Percentiles rank a stretch among this genome's conserved stretches.
phyloP scores from a whole-genome alignment of 2,329 filamentous ascomycete genomes.

The Allantophomopsis cytisporea region DNA sequence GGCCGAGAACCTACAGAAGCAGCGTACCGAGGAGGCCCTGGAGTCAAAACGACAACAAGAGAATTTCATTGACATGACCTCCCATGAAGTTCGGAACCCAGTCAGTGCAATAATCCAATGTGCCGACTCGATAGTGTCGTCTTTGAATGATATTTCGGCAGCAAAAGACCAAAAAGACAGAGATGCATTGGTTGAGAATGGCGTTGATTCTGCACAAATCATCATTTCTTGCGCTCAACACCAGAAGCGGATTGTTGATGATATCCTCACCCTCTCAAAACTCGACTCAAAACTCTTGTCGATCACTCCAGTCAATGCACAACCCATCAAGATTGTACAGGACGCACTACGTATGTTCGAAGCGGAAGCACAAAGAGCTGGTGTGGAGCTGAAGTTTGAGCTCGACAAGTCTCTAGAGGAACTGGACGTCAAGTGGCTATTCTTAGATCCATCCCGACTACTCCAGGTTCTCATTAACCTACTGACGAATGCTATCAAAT shows the following conservation, averaged over 20 bases:
- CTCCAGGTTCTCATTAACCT: conserved; percentile 70
- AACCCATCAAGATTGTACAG: conserved; percentile 52
- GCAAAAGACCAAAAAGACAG: conserved; percentile 14
- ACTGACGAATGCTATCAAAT: conserved; percentile 68
- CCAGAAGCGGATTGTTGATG: conserved; percentile 64
- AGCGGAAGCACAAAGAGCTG: conserved; percentile 53
- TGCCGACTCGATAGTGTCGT: conserved; percentile 50
- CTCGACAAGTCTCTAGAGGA: conserved; percentile 46
- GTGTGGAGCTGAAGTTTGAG: conserved; percentile 50
- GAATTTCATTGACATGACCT: conserved; percentile 67
- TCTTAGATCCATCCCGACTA: conserved; percentile 57
- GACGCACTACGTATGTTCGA: conserved; percentile 64
- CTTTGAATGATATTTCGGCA: conserved; percentile 18
- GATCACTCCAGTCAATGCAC: conserved; percentile 56
- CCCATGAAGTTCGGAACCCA: conserved; percentile 58
- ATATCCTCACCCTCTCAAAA: conserved; percentile 58
- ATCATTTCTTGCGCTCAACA: conserved; percentile 65
- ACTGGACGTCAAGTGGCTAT: conserved; percentile 46
- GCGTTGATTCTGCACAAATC: conserved; percentile 60
- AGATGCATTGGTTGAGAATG: conserved; percentile 35
- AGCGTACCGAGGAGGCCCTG: conserved; percentile 36
- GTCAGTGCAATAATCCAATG: conserved; percentile 59
- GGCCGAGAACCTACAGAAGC: conserved; percentile 17
- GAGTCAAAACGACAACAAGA: conserved; percentile 59
- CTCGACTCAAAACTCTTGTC: conserved; percentile 62